Evolutionary conservation across 176 grass and related monocot genomes (phyloP).

Genomic region (Carex scoparia): DNA sequence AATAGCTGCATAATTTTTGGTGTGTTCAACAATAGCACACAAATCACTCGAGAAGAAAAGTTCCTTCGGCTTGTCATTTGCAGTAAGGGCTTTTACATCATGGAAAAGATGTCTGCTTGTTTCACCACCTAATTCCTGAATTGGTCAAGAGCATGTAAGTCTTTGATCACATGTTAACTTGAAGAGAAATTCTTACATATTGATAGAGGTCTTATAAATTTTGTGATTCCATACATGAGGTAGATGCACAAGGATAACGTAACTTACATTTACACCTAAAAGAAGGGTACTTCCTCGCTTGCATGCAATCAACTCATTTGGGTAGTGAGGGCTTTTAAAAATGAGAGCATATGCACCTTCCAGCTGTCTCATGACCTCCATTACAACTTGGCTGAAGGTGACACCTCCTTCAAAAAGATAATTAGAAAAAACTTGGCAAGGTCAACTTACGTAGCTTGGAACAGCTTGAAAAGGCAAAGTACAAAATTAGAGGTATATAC

Average conservation of each 20-base stretch:
- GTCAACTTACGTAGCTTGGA: not conserved
- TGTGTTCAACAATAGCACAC: slow-evolving; percentile 96
- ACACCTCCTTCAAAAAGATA: slow-evolving; percentile 44
- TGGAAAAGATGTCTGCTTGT: slow-evolving; percentile 48
- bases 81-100: slow-evolving; percentile 72
- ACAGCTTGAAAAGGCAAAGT: not conserved
- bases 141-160: slow-evolving; percentile 11
- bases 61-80: slow-evolving; percentile 76
- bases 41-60: slow-evolving; percentile 92
- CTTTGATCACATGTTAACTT: not conserved
- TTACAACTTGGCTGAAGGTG: slow-evolving; percentile 88
- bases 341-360: slow-evolving; percentile 96
- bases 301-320: slow-evolving; percentile 84
- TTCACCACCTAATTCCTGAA: slow-evolving; percentile 66
- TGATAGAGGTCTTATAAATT: not conserved
- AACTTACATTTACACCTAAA: slow-evolving; percentile 81
- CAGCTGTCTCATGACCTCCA: slow-evolving; percentile 92
- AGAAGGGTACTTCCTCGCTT: slow-evolving; percentile 78
- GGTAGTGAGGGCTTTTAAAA: slow-evolving; percentile 93
- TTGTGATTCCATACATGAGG: not conserved
- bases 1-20: slow-evolving; percentile 78
- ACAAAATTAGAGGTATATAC: not conserved
- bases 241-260: not conserved
- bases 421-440: not conserved
- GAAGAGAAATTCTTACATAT: not conserved